These are phyloP conservation scores for Moesziomyces sp. DNA, from an alignment of 1,284 basidiomycete species.

Conservation along the genomic window DNA sequence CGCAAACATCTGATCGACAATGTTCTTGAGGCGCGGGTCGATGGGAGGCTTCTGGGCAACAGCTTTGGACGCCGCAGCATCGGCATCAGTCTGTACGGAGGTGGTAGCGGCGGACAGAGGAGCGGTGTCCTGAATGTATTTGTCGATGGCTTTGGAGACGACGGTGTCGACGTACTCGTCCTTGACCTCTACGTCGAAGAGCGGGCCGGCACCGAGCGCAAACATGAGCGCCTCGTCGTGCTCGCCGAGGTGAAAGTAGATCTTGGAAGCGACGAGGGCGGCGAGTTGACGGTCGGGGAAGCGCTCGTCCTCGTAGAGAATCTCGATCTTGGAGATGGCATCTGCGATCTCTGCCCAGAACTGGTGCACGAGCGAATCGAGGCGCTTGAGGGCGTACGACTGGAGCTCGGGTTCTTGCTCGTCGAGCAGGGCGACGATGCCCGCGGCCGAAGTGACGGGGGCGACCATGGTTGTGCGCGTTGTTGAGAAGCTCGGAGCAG, in stretches of 20 bases:
- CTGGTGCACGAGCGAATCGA: constrained; percentile 62
- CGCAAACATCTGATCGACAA: constrained; percentile 66
- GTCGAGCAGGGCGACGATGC: constrained; percentile 65
- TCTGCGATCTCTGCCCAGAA: constrained; percentile 68
- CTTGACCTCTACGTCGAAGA: constrained; percentile 65
- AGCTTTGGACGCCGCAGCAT: constrained; percentile 17
- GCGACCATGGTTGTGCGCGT: constrained; percentile 36
- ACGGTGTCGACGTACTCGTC: constrained; percentile 67
- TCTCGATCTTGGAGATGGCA: constrained; percentile 64
- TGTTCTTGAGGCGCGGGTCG: constrained; percentile 57
- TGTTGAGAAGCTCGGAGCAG: neutral
- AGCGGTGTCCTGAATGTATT: constrained; percentile 55
- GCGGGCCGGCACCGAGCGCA: constrained; percentile 63
- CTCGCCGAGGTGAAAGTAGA: constrained; percentile 67
- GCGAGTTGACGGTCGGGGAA: constrained; percentile 64
- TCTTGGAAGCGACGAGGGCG: constrained; percentile 66
- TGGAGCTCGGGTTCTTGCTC: constrained; percentile 66
- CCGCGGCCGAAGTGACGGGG: constrained; percentile 54
- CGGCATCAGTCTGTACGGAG: constrained; percentile 6
- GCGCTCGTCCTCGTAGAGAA: constrained; percentile 63
- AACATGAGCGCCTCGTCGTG: constrained; percentile 66
- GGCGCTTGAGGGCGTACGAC: constrained; percentile 64
- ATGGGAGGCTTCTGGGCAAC: constrained; percentile 15
- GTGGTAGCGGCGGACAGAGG: constrained; percentile 14
- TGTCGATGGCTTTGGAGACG: constrained; percentile 67